Percentiles rank a stretch among this genome's conserved stretches.
Conservation (phyloP, 2,329 filamentous ascomycete genomes). For the Diaporthe citriasiana region DNA sequence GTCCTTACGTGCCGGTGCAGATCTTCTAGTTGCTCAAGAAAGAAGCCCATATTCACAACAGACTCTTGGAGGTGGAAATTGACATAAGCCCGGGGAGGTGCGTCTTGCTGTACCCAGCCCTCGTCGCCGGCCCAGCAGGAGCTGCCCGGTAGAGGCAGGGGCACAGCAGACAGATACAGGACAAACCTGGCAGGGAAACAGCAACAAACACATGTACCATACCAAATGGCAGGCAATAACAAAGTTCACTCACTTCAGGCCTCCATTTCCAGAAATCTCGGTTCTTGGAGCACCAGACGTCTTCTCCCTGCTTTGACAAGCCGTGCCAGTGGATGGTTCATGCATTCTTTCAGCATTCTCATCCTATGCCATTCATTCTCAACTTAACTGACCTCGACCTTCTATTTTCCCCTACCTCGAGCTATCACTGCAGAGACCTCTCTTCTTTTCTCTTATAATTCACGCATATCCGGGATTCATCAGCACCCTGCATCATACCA, state of each 20-base stretch:
- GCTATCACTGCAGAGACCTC: background rate
- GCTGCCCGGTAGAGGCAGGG: background rate
- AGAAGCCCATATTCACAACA: background rate
- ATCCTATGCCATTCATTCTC: background rate
- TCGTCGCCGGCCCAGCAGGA: too few species aligned
- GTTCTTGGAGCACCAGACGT: background rate
- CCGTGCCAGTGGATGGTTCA: too few species aligned
- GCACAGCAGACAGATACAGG: background rate
- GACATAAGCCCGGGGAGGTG: too few species aligned
- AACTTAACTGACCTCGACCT: background rate
- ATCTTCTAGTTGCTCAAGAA: background rate
- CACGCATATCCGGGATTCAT: background rate
- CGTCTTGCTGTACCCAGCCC: too few species aligned
- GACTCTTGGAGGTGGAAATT: too few species aligned
- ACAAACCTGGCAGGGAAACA: constrained; percentile 10
- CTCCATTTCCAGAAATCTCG: background rate
- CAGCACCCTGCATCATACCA: background rate
- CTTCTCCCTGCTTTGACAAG: too few species aligned
- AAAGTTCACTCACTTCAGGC: too few species aligned
- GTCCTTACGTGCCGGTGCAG: background rate
- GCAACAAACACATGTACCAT: background rate
- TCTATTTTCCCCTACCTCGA: background rate
- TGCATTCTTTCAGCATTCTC: background rate
- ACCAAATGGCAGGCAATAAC: background rate
- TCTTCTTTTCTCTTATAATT: background rate